phyloP scores from a whole-genome alignment of 1,284 basidiomycete genomes.

The Melanopsichium pennsylvanicum region DNA sequence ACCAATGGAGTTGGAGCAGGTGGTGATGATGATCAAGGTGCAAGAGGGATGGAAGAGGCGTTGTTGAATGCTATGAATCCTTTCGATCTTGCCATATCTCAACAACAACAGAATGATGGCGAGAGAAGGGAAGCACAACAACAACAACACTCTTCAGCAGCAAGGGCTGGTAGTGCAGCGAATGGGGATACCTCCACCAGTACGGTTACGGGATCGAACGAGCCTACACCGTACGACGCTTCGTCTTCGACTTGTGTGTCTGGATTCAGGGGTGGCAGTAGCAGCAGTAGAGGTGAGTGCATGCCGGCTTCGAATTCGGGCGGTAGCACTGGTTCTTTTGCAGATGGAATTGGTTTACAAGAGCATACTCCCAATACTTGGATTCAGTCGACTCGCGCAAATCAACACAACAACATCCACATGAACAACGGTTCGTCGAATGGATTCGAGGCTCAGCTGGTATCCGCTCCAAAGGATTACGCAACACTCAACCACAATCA shows the following conservation, averaged over 20 bases:
- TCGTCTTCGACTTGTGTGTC: constrained; percentile 8
- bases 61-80: constrained; percentile 33
- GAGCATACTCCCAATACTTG: constrained; percentile 8
- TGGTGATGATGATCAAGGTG: constrained; percentile 7
- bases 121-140: background rate
- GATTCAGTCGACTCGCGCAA: constrained; percentile 8
- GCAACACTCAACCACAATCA: too few species aligned
- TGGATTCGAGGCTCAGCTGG: background rate
- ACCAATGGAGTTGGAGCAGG: background rate
- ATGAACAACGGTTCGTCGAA: background rate
- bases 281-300: background rate
- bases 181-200: constrained; percentile 30
- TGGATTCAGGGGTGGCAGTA: background rate
- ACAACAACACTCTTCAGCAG: too few species aligned
- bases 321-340: background rate
- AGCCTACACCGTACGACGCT: constrained; percentile 35
- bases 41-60: constrained; percentile 26
- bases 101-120: constrained; percentile 4
- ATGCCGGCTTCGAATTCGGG: constrained; percentile 30
- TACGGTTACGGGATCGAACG: constrained; percentile 39
- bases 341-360: background rate
- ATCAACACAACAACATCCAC: background rate
- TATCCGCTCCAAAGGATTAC: background rate
- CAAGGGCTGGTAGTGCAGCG: too few species aligned
- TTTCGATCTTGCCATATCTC: constrained; percentile 31